These are phyloP conservation scores for Leucocoprinus sp. DNA, from an alignment of 768 basidiomycete genomes.

Conservation along the genomic window DNA sequence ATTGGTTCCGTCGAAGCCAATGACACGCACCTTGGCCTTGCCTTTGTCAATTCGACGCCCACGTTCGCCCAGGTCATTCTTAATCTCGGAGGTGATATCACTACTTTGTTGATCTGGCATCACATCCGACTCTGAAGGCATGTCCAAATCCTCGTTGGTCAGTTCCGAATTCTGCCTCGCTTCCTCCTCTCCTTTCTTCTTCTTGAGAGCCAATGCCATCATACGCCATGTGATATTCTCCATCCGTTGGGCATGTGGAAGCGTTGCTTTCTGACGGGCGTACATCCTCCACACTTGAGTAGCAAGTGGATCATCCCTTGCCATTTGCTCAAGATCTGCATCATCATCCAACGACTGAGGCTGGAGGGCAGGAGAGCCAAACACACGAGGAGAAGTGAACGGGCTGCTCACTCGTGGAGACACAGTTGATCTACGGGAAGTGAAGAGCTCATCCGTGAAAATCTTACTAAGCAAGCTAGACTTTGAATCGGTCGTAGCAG, in stretches of 20 bases:
- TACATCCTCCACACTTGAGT: slow-evolving; percentile 98
- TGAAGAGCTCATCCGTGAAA: slow-evolving; percentile 64
- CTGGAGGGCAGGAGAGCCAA: slow-evolving; percentile 63
- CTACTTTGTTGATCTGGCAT: slow-evolving; percentile 15
- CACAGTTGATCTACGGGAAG: slow-evolving; percentile 24
- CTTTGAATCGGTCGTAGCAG: slow-evolving; percentile 45
- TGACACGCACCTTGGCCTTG: slow-evolving; percentile 66
- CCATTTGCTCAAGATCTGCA: slow-evolving; percentile 55
- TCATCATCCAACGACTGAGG: slow-evolving; percentile 34
- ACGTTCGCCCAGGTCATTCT: slow-evolving; percentile 36
- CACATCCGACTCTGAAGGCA: slow-evolving; percentile 14
- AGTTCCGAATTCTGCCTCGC: slow-evolving; percentile 15
- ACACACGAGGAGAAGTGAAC: slow-evolving; percentile 57
- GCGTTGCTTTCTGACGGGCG: slow-evolving; percentile 76
- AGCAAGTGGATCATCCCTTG: slow-evolving; percentile 83
- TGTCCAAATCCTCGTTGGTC: slow-evolving; percentile 8
- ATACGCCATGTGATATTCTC: slow-evolving; percentile 98
- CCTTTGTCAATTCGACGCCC: slow-evolving; percentile 77
- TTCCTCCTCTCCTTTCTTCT: slow-evolving; percentile 72
- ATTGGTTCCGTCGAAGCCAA: slow-evolving; percentile 73
- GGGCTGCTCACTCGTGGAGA: slow-evolving; percentile 40
- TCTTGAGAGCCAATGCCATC: slow-evolving; percentile 94
- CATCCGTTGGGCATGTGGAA: slow-evolving; percentile 93
- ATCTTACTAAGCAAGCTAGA: slow-evolving; percentile 61
- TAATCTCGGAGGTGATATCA: slow-evolving; percentile 15